These are phyloP conservation scores for Juglanconis sp. DNA, from an alignment of 2,329 filamentous ascomycete genomes.

Conservation along the genomic window DNA sequence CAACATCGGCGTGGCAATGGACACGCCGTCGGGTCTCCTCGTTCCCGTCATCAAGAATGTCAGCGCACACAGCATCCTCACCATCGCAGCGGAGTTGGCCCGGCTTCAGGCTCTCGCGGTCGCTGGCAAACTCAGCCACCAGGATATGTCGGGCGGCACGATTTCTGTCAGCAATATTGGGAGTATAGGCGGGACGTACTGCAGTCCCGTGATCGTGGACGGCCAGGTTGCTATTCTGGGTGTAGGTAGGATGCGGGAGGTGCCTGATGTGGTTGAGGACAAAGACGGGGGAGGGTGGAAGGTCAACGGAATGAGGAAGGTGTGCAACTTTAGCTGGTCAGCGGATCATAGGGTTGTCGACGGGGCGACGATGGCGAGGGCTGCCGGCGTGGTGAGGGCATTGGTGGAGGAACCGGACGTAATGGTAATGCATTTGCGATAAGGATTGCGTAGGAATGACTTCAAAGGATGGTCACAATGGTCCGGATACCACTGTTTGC, in stretches of 20 bases:
- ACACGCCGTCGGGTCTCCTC: constrained; percentile 81
- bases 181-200: constrained; percentile 87
- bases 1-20: constrained; percentile 95
- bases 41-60: constrained; percentile 92
- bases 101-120: constrained; percentile 71
- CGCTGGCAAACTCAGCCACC: constrained; percentile 68
- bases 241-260: constrained; percentile 73
- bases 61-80: constrained; percentile 68
- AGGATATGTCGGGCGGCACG: constrained; percentile 80
- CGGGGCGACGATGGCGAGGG: constrained; percentile 89
- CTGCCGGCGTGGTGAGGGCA: constrained; percentile 74
- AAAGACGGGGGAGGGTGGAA: constrained; percentile 41
- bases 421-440: constrained; percentile 82
- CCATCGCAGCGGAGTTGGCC: constrained; percentile 72
- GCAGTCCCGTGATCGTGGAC: constrained; percentile 86
- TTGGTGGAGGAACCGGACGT: constrained; percentile 81
- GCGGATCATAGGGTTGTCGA: constrained; percentile 93
- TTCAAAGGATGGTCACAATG: background rate
- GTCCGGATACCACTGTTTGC: too few relatives aligned
- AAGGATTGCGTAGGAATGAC: constrained; percentile 25
- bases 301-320: constrained; percentile 45
- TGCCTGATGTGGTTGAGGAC: constrained; percentile 72
- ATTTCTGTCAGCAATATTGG: constrained; percentile 97
- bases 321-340: constrained; percentile 93
- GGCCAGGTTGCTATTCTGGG: constrained; percentile 90